A percentile compares a stretch with the other conserved stretches of the same genome.
These are phyloP conservation scores for Tetrapisispora taiwanensis DNA, from an alignment of 805 yeast genomes.

Conservation along the genomic window DNA sequence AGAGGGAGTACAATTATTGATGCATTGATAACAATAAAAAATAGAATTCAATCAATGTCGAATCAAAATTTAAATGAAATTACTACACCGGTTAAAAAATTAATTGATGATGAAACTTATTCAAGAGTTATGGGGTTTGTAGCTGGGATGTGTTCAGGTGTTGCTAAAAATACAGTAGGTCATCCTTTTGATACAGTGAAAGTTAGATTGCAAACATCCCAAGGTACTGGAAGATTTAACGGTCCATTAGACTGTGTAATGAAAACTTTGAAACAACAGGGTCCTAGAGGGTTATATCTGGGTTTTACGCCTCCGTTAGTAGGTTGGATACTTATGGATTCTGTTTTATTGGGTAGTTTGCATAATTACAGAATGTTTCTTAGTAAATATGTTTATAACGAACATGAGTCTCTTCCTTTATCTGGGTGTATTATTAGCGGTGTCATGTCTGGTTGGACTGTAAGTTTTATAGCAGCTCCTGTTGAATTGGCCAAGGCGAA, in stretches of 20 bases:
- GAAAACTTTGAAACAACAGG: slow-evolving; percentile 43
- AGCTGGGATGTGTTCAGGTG: slow-evolving; percentile 83
- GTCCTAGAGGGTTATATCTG: slow-evolving; percentile 68
- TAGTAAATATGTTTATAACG: slow-evolving; percentile 50
- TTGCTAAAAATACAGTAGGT: slow-evolving; percentile 78
- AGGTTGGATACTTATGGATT: slow-evolving; percentile 93
- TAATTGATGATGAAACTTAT: slow-evolving; percentile 17
- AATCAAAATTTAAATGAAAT: not conserved
- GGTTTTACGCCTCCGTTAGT: slow-evolving; percentile 90
- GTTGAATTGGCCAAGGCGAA: slow-evolving; percentile 84
- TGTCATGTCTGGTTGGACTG: slow-evolving; percentile 76
- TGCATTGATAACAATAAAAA: too few relatives aligned
- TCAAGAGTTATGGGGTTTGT: slow-evolving; percentile 53
- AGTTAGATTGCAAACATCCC: slow-evolving; percentile 82
- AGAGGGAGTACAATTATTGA: too few relatives aligned
- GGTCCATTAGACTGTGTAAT: slow-evolving; percentile 39
- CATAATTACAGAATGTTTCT: slow-evolving; percentile 64
- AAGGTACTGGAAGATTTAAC: slow-evolving; percentile 66
- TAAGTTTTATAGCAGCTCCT: slow-evolving; percentile 92
- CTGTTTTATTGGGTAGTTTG: slow-evolving; percentile 79
- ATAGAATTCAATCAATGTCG: not conserved
- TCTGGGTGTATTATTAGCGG: slow-evolving; percentile 73
- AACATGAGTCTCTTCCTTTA: slow-evolving; percentile 57
- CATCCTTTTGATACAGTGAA: slow-evolving; percentile 95
- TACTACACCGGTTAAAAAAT: not conserved